Base-by-base conservation (phyloP, 2,329 filamentous ascomycete species). In the Fusarium sp. region DNA sequence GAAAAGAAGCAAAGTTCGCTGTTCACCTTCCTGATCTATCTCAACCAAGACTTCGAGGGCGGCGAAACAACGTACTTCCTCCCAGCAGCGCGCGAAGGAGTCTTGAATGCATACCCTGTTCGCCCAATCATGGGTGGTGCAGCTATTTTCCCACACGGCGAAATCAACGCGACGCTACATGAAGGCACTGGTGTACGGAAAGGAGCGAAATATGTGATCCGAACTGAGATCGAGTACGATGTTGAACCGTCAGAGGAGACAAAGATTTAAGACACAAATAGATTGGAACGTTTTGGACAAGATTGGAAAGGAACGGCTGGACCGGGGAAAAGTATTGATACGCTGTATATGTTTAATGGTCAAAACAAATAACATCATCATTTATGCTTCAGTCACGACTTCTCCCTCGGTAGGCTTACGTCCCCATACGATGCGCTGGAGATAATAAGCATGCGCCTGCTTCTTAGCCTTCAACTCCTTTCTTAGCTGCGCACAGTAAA, bases 11-110 rank as follows among this genome's bases (percentile, higher is more conserved):
- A 91, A 75, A 91, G 88, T 28, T 91, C 88, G 0, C 80, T 92
- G 4, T 92, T 90, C 69, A 92, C 89, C 0, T 91, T 92, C 73
- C 77, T 92, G 16, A 83, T 92, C 3, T 92, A 92, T 69, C 81
- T 92, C 3, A 91, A 91, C 50, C 89, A 92, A 65, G 89, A 92
- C 59, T 92, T 92, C 54, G 86, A 90, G 68, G 89, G 88, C 11
- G 90, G 90, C 26, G 89, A 92, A 76, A 92, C 90, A 0, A 91
- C 89, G 0, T 92, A 91, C 72, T 92, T 92, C 76, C 77, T 91
- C 6, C 90, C 90, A 0, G 88, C 86, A 6, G 82, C 85, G 0
- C 81, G 83, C 18, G 90, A 92, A 65, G 90, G 90, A 1, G 84
- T 83, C 1, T 83, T 92, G 68, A 91, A 92, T 69, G 90, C 90